Evolutionary conservation across 441 rosid genomes (phyloP), one percentile per base, ranked within the genome.

Genomic region (Cnidoscolus chayamansa): DNA sequence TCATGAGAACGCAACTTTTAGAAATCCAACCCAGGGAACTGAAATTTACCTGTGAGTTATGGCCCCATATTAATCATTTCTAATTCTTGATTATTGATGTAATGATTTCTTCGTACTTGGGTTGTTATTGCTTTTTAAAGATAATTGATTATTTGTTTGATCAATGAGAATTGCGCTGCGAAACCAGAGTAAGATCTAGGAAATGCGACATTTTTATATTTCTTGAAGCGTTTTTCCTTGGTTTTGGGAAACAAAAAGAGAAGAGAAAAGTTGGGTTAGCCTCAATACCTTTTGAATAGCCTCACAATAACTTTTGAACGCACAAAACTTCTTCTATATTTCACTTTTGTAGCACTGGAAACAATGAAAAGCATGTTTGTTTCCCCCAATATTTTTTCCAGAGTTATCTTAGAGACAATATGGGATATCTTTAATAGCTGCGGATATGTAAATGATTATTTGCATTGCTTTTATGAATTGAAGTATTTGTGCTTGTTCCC

Each of bases 1-100:
- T 54, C 64, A 78, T 89, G 93, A 77, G 70, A 74, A 50, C 80
- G 16, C 73, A 83, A 72, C 86, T 93, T 77, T 76, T 93, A 86
- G 93, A 90, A 43, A 87, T 92, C 79, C 90, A 83, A 65, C 97
- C 97, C 19, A 80, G 73, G 77, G 94, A 90, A 45, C 83, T 92
- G 45, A 78, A 84, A 76, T 92, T 92, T 80, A 72, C 70, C 48
- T 81, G 97, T 92, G 78, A 82, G 89, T 83, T 3, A 25, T 31
- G 63, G 62, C 10, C 64, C 70, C 75, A 51, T 47, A 8, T n/a
- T 57, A 48, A 74, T 57, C 25, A 32, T 55, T 69, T 63, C 56
- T n/a, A 49, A 40, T 32, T 55, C 43, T 3, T 54, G 49, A 49
- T 19, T 32, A 25, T 30, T 74, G 32, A 45, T 31, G 9, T 65